Evolutionary conservation across 202 grass and related monocot species (phyloP), one percentile per base, ranked within the genome.

Genomic region (Elaeis oleifera): DNA sequence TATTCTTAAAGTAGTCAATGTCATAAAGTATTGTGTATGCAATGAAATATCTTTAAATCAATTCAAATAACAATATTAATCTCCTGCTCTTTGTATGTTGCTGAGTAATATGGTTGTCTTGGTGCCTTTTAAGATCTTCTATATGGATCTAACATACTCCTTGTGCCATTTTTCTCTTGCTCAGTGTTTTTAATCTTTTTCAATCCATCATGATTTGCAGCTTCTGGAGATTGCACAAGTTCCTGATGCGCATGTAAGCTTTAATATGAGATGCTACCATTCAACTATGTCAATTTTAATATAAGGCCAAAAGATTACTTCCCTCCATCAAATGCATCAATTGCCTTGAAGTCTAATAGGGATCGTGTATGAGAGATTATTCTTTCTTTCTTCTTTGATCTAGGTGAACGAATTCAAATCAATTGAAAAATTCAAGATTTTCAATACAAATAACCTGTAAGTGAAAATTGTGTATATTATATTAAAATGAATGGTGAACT

Each of bases 381-480:
- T 55, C 44, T 53, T 72, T 64, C 15, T 61, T 51, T 62, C 1
- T 68, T 53, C 64, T n/a, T 60, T 59, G 73, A 17, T 51, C 9
- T 56, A 96, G 91, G 91, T 96, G 54, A 69, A 80, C 29, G 91
- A 96, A 75, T 96, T 96, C 79, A 96, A 96, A 64, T 96, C 88
- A 28, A 97, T 97, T 59, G 88, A 97, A 80, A 99, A 92, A 78
- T 99, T 99, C 56, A 99, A 99, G 82, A 99, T 99, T 73, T 99
- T 99, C 85, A 99, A 99, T 57, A 92, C 94, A 39, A 99, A 99
- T 65, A 99, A 99, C 72, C 60, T 99, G 94, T 94, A 89, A 77
- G 82, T 59, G 52, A 22, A 81, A 23, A 11, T 31, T 61, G 13
- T 24, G 36, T 19, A 51, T 23, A 1, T 53, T 49, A 51, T 25